Base-by-base conservation (phyloP, 2,329 filamentous ascomycete genomes). In the Juglanconis oblonga region DNA sequence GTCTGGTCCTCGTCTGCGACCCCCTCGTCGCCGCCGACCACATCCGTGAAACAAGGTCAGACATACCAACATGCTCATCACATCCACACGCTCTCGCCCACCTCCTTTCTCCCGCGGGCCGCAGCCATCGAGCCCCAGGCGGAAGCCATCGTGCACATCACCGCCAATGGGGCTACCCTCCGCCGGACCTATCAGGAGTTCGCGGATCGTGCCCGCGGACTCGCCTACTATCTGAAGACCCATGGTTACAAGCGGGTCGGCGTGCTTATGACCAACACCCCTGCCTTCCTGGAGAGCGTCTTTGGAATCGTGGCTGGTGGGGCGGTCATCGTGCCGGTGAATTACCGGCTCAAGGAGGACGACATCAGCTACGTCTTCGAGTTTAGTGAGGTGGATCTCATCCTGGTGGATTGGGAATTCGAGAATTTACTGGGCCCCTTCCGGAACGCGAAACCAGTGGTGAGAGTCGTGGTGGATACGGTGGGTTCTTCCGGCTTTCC, bases 331-430 rank as follows among this genome's bases (percentile, higher is more conserved):
- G 89, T 97, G 56, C 82, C 83, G 1, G 82, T 74, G 33, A 86
- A 86, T 68, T 83, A 83, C 67, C 72, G 81, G 63, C 77, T 97
- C 50, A 95, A 95, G 72, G 79, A 84, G 40, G 91, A 93, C 63
- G 95, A 99, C 69, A 88, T 99, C 61, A 80, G 84, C 24, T 99
- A 98, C 73, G 96, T 98, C 62, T 91, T 99, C 69, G 85, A 88
- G 45, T 94, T 93, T 76, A 86, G 89, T 6, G 91, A 96, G 59
- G 93, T 91, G 0, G 94, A 99, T 69, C 79, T 85, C 55, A 91
- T 99, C 65, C 87, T 99, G 59, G 91, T 90, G 3, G 95, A 99
- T 70, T 78, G 85, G 35, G 95, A 99, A 73, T 97, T 88, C 70
- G 74, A 86, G 24, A 76, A 77, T 4, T 77, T 98, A 55, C 78